phyloP scores from a whole-genome alignment of 208 protist genomes.

The Leishmania braziliensis region DNA sequence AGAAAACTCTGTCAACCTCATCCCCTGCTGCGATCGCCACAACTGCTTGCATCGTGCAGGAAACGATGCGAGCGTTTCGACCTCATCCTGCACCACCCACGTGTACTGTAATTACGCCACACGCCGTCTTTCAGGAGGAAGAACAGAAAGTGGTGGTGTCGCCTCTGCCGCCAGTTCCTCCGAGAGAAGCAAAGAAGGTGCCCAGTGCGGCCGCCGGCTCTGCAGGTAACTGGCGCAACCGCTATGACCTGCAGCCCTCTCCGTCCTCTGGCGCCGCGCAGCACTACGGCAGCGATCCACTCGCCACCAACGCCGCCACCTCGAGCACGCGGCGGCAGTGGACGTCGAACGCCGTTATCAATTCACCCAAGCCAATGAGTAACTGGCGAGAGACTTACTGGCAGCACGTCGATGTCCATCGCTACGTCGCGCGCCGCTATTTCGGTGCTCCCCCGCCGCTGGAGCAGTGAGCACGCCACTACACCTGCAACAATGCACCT shows the following conservation, averaged over 20 bases:
- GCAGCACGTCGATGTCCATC: slow-evolving; percentile 81
- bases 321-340: slow-evolving; percentile 5
- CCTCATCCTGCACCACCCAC: slow-evolving; percentile 19
- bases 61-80: slow-evolving; percentile 11
- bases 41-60: slow-evolving; percentile 20
- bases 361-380: slow-evolving; percentile 23
- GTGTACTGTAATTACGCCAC: slow-evolving; percentile 34
- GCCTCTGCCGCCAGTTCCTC: slow-evolving; percentile 26
- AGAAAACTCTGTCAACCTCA: background rate
- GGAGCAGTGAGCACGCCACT: slow-evolving; percentile 34
- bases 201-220: background rate
- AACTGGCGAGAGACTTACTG: slow-evolving; percentile 68
- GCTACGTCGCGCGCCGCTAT: slow-evolving; percentile 75
- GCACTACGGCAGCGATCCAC: slow-evolving; percentile 3
- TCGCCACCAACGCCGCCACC: slow-evolving; percentile 1
- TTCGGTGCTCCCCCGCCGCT: slow-evolving; percentile 54
- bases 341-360: slow-evolving; percentile 20
- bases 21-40: slow-evolving; percentile 5
- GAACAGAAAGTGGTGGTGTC: slow-evolving; percentile 35
- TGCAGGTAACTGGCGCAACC: slow-evolving; percentile 38
- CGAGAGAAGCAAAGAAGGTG: slow-evolving; percentile 9
- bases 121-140: slow-evolving; percentile 41
- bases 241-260: slow-evolving; percentile 59
- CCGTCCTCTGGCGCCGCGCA: slow-evolving; percentile 35
- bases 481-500: background rate